Evolutionary conservation across 2,329 filamentous ascomycete genomes (phyloP).

Genomic region (Pseudogymnoascus sp.): DNA sequence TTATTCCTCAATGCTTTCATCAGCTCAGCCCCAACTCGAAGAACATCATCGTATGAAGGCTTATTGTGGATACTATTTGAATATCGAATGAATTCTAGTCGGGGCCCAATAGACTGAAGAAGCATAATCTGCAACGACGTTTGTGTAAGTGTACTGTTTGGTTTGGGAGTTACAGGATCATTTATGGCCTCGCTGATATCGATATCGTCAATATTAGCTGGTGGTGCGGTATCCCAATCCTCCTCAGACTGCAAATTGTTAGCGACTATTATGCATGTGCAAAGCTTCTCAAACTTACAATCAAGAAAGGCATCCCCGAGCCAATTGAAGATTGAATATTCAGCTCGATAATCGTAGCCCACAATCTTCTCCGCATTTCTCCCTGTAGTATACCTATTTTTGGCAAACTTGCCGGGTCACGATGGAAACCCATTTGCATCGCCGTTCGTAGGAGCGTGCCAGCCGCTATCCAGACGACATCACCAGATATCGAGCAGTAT

Average conservation of each 20-base stretch:
- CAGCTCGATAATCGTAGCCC: slow-evolving; percentile 49
- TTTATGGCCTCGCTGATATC: slow-evolving; percentile 35
- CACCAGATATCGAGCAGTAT: slow-evolving; percentile 39
- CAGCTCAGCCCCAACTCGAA: slow-evolving; percentile 40
- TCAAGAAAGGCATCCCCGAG: slow-evolving; percentile 42
- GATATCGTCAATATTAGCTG: slow-evolving; percentile 45
- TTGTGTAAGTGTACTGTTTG: slow-evolving; percentile 34
- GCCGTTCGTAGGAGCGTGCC: slow-evolving; percentile 46
- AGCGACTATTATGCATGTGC: not conserved
- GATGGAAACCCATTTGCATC: slow-evolving; percentile 51
- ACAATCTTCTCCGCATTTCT: slow-evolving; percentile 49
- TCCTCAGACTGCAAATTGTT: slow-evolving; percentile 22
- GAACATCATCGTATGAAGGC: slow-evolving; percentile 40
- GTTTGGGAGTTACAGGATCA: slow-evolving; percentile 19
- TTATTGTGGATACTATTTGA: slow-evolving; percentile 39
- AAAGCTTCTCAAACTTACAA: slow-evolving; percentile 20
- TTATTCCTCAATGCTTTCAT: slow-evolving; percentile 27
- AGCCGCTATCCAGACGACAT: slow-evolving; percentile 44
- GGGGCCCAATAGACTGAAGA: slow-evolving; percentile 35
- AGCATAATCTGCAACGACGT: slow-evolving; percentile 43
- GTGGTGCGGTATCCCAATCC: slow-evolving; percentile 44
- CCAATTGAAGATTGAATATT: slow-evolving; percentile 44
- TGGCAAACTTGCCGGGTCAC: slow-evolving; percentile 44
- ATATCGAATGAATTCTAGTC: slow-evolving; percentile 37
- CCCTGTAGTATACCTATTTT: slow-evolving; percentile 40